phyloP scores from a whole-genome alignment of 176 grass and related monocot species.

The Triticum monococcum region DNA sequence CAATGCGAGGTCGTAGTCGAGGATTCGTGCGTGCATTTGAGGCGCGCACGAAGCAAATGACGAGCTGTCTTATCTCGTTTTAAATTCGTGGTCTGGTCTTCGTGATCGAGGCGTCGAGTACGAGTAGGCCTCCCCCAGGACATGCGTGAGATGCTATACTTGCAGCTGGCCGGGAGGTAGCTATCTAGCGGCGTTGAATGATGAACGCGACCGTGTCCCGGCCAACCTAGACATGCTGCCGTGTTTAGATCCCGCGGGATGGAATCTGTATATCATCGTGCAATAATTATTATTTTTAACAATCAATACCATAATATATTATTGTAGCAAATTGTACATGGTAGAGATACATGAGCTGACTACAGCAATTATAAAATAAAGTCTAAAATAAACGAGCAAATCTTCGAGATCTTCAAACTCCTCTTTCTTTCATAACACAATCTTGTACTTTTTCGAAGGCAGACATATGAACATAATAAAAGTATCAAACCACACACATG shows the following conservation, averaged over 20 bases:
- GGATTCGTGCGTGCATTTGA: background rate
- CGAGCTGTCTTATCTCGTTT: background rate
- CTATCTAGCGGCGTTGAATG: background rate
- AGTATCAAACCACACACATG: too few relatives aligned
- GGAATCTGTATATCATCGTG: too few relatives aligned
- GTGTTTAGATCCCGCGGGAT: background rate
- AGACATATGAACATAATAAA: too few relatives aligned
- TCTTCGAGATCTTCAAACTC: too few relatives aligned
- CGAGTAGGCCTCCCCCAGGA: background rate
- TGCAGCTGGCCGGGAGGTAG: background rate
- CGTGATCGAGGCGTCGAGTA: background rate
- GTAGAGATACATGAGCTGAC: too few relatives aligned
- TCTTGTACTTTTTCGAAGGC: too few relatives aligned
- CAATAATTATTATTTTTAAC: too few relatives aligned
- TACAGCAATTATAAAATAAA: too few relatives aligned
- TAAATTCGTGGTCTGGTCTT: background rate
- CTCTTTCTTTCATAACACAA: too few relatives aligned
- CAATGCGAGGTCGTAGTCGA: background rate
- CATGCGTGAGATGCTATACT: conserved; percentile 10
- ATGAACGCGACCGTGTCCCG: background rate
- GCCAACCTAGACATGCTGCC: conserved; percentile 1
- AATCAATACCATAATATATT: too few relatives aligned
- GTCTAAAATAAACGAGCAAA: too few relatives aligned
- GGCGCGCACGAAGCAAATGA: conserved; percentile 20
- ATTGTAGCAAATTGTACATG: too few relatives aligned